Conservation (phyloP, 805 yeast species). For the Yamadazyma scolyti region DNA sequence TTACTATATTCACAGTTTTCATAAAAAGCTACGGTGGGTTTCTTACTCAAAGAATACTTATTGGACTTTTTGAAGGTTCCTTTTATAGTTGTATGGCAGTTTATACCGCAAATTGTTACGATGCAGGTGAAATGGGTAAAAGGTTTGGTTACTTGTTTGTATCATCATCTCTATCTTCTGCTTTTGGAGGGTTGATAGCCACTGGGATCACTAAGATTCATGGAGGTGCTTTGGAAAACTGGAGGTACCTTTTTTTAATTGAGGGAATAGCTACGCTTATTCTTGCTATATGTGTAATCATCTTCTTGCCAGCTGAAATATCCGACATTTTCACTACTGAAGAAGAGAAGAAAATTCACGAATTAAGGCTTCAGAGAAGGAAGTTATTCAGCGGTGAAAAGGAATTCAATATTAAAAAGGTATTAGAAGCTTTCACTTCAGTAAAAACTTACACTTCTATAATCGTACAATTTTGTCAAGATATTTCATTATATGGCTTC, state of each 20-base stretch:
- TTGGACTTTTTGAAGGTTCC: constrained; percentile 53
- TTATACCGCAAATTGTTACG: constrained; percentile 17
- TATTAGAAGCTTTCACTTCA: constrained; percentile 31
- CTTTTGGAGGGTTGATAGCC: constrained; percentile 54
- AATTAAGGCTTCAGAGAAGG: constrained; percentile 30
- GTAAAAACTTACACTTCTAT: constrained; percentile 5
- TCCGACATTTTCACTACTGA: constrained; percentile 37
- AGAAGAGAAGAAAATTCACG: constrained; percentile 32
- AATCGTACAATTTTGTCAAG: constrained; percentile 43
- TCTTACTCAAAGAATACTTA: constrained; percentile 43
- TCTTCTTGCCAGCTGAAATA: constrained; percentile 37
- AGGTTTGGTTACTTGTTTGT: constrained; percentile 33
- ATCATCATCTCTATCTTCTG: constrained; percentile 50
- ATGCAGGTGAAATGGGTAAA: constrained; percentile 13
- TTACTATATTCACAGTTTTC: constrained; percentile 35
- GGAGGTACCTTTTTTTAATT: constrained; percentile 50
- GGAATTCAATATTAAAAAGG: constrained; percentile 25
- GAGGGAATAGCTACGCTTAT: constrained; percentile 42
- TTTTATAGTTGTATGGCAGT: constrained; percentile 48
- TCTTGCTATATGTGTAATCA: no score
- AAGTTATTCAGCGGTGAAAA: constrained; percentile 30
- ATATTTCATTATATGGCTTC: constrained; percentile 40
- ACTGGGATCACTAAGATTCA: constrained; percentile 36
- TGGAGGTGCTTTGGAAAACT: constrained; percentile 31
- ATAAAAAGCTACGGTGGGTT: constrained; percentile 39